These are phyloP conservation scores for Pharnaceum exiguum DNA, from an alignment of 148 eudicot species.

Conservation along the genomic window DNA sequence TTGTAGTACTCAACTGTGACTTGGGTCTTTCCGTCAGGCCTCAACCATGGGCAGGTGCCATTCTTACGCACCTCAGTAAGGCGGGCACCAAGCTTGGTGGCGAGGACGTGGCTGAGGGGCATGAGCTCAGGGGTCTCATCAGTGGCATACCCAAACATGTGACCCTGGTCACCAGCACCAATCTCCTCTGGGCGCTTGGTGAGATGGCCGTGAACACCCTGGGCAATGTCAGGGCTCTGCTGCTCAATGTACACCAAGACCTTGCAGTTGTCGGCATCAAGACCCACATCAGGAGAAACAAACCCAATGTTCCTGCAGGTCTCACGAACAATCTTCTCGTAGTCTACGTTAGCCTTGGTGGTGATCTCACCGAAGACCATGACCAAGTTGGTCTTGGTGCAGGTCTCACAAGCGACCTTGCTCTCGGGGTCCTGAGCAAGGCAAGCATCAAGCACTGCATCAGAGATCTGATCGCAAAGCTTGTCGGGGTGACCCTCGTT, in stretches of 20 bases:
- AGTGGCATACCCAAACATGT: conserved; percentile 52
- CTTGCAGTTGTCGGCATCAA: conserved; percentile 39
- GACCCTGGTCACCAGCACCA: conserved; percentile 45
- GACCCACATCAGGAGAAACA: conserved; percentile 31
- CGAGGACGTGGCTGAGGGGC: conserved; percentile 37
- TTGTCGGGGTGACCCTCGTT: conserved; percentile 58
- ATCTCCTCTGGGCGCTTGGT: conserved; percentile 34
- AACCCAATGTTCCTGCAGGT: conserved; percentile 33
- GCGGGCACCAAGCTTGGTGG: conserved; percentile 34
- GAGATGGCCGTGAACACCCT: conserved; percentile 33
- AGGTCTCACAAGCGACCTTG: conserved; percentile 51
- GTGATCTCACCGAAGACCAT: conserved; percentile 41
- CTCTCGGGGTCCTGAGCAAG: conserved; percentile 43
- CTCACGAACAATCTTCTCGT: conserved; percentile 33
- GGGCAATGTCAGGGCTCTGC: conserved; percentile 48
- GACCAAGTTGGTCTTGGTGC: conserved; percentile 39
- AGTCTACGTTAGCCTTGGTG: conserved; percentile 30
- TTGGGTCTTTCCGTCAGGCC: conserved; percentile 40
- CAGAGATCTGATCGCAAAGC: conserved; percentile 49
- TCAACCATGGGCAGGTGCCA: conserved; percentile 37
- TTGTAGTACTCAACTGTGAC: conserved; percentile 38
- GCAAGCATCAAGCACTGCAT: conserved; percentile 48
- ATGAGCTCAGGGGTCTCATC: conserved; percentile 49
- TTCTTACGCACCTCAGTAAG: conserved; percentile 38
- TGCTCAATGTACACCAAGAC: conserved; percentile 47